Percentiles rank a stretch among this genome's conserved stretches.
phyloP scores from a whole-genome alignment of 495 filamentous ascomycete species.

The Rhypophila decipiens region DNA sequence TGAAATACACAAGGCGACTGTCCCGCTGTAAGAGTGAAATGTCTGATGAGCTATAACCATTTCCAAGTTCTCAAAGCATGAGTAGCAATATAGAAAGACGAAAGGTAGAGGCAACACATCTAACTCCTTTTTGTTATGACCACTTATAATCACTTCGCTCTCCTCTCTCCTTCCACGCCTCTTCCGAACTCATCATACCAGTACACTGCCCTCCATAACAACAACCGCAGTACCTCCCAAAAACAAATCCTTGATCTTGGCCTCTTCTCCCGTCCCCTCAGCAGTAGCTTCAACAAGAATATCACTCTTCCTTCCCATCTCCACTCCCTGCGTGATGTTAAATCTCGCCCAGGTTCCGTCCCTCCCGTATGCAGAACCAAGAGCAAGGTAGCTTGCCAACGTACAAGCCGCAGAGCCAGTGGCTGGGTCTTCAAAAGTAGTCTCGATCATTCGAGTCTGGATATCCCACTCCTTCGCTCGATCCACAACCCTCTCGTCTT shows the following conservation, averaged over 20 bases:
- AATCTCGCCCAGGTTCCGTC: slow-evolving; percentile 31
- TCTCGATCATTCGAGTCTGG: slow-evolving; percentile 49
- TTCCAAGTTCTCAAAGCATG: too few relatives aligned
- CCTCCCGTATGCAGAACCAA: too few relatives aligned
- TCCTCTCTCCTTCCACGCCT: too few relatives aligned
- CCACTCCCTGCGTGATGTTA: slow-evolving; percentile 64
- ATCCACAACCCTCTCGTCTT: slow-evolving; percentile 14
- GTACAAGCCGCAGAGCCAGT: slow-evolving; percentile 59
- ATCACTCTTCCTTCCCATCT: slow-evolving; percentile 67
- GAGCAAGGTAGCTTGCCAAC: slow-evolving; percentile 50
- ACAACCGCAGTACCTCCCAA: slow-evolving; percentile 52
- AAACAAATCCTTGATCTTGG: slow-evolving; percentile 41
- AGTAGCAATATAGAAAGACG: too few relatives aligned
- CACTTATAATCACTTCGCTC: too few relatives aligned
- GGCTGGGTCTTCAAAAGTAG: slow-evolving; percentile 59
- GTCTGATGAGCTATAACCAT: too few relatives aligned
- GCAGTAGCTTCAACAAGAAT: slow-evolving; percentile 35
- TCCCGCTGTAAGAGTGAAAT: too few relatives aligned
- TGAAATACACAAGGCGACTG: too few relatives aligned
- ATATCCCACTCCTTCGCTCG: slow-evolving; percentile 13
- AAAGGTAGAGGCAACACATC: too few relatives aligned
- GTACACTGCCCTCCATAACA: slow-evolving; percentile 57
- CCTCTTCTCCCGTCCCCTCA: slow-evolving; percentile 31
- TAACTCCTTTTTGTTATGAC: too few relatives aligned
- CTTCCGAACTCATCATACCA: too few relatives aligned